These are phyloP conservation scores for Caloboletus firmus DNA, from an alignment of 1,284 basidiomycete species.

Conservation along the genomic window DNA sequence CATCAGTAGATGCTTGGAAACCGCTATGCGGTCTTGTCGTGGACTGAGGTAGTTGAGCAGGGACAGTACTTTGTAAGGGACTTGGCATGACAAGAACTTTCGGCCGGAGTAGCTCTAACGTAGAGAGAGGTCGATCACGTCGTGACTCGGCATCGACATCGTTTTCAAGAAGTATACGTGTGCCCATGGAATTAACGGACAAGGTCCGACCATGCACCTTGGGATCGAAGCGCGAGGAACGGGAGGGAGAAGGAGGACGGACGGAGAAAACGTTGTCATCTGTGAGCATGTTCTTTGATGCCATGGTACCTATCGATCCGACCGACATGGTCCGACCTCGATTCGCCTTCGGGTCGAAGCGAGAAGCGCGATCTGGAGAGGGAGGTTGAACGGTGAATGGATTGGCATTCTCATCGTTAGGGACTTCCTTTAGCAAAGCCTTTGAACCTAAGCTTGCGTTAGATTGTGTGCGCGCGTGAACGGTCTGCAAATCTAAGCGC, in stretches of 20 bases:
- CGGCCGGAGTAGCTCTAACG: slow-evolving; percentile 71
- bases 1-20: slow-evolving; percentile 60
- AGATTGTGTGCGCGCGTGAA: slow-evolving; percentile 47
- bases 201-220: slow-evolving; percentile 62
- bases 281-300: slow-evolving; percentile 33
- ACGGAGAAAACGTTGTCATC: slow-evolving; percentile 64
- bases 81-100: slow-evolving; percentile 86
- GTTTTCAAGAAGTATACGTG: slow-evolving; percentile 59
- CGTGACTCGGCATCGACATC: slow-evolving; percentile 47
- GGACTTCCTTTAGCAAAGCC: slow-evolving; percentile 38
- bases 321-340: slow-evolving; percentile 41
- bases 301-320: slow-evolving; percentile 40
- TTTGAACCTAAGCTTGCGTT: slow-evolving; percentile 49
- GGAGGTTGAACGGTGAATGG: slow-evolving; percentile 32
- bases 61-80: slow-evolving; percentile 59
- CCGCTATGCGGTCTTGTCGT: slow-evolving; percentile 47
- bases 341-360: slow-evolving; percentile 41
- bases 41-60: slow-evolving; percentile 34
- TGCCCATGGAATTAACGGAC: slow-evolving; percentile 67
- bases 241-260: slow-evolving; percentile 55
- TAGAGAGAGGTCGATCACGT: slow-evolving; percentile 62
- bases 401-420: slow-evolving; percentile 26
- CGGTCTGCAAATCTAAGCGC: slow-evolving; percentile 31
- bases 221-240: slow-evolving; percentile 71
- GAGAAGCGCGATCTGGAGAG: slow-evolving; percentile 38